phyloP scores from a whole-genome alignment of 257 asterid species.

The Nicotiana knightiana region DNA sequence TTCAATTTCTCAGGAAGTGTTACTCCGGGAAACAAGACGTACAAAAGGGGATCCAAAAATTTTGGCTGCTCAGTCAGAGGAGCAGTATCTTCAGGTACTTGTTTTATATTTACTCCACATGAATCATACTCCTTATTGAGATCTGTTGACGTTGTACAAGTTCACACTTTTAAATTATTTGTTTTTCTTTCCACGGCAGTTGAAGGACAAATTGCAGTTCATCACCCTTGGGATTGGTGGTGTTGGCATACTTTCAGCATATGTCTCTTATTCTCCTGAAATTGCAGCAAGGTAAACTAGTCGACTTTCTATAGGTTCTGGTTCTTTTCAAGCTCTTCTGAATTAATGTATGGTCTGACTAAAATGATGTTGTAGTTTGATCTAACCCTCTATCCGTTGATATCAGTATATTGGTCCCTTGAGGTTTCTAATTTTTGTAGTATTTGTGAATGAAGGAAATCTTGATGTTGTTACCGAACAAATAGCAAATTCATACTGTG shows the following conservation, averaged over 20 bases:
- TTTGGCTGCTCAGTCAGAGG: conserved; percentile 82
- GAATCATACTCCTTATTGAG: neutral
- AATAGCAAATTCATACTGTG: neutral
- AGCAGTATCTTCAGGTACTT: conserved; percentile 71
- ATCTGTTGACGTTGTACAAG: neutral
- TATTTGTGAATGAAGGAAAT: neutral
- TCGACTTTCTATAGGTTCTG: neutral
- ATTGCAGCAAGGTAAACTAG: conserved; percentile 60
- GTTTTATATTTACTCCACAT: neutral
- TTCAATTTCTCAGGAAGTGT: conserved; percentile 51
- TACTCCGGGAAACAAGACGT: conserved; percentile 63
- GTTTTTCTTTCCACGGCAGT: conserved; percentile 33
- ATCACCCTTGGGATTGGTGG: conserved; percentile 82
- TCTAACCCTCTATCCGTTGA: neutral
- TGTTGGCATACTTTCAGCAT: conserved; percentile 69
- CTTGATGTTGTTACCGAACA: neutral
- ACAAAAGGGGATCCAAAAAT: conserved; percentile 72
- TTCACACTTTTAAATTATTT: conserved; percentile 8
- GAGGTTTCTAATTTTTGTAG: neutral
- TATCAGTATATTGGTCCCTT: neutral
- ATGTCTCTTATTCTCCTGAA: conserved; percentile 75
- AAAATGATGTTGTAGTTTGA: neutral
- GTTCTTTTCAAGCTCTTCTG: neutral
- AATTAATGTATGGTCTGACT: neutral
- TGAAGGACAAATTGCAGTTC: conserved; percentile 70